Conservation (phyloP, 148 eudicot genomes). For the Tetragonia tetragonoides region DNA sequence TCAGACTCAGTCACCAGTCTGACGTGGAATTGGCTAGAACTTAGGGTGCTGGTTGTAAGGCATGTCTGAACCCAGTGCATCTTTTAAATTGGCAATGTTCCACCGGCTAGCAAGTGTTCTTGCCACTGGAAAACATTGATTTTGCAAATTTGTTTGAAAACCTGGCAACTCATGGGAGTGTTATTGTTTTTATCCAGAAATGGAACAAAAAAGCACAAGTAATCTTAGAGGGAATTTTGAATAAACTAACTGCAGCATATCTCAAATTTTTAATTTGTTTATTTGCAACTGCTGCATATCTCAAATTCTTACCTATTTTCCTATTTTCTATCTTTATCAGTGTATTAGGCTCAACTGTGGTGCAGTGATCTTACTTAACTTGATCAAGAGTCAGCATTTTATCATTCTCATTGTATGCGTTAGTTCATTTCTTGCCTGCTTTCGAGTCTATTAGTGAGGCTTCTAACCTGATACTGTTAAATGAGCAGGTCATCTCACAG, state of each 20-base stretch:
- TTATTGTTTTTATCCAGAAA: too few relatives aligned
- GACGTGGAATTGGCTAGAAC: neutral
- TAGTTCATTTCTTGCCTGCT: neutral
- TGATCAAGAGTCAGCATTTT: neutral
- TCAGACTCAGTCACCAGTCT: neutral
- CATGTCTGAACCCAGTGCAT: neutral
- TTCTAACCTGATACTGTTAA: slow-evolving; percentile 15
- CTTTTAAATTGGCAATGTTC: neutral
- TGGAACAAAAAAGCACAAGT: neutral
- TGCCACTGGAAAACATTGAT: too few relatives aligned
- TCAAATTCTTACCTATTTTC: neutral
- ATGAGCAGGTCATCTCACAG: slow-evolving; percentile 89
- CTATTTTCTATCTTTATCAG: neutral
- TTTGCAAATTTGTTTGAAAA: too few relatives aligned
- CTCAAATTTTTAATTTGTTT: neutral
- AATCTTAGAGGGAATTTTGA: neutral
- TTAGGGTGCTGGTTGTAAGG: neutral
- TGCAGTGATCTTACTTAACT: neutral
- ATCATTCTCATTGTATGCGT: neutral
- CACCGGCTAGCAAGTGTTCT: neutral
- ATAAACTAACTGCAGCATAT: neutral
- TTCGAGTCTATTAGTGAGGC: neutral
- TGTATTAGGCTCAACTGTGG: neutral
- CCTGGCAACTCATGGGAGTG: too few relatives aligned
- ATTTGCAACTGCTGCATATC: neutral